Evolutionary conservation across 2,329 filamentous ascomycete genomes (phyloP).

Genomic region (Fusarium drepaniforme): DNA sequence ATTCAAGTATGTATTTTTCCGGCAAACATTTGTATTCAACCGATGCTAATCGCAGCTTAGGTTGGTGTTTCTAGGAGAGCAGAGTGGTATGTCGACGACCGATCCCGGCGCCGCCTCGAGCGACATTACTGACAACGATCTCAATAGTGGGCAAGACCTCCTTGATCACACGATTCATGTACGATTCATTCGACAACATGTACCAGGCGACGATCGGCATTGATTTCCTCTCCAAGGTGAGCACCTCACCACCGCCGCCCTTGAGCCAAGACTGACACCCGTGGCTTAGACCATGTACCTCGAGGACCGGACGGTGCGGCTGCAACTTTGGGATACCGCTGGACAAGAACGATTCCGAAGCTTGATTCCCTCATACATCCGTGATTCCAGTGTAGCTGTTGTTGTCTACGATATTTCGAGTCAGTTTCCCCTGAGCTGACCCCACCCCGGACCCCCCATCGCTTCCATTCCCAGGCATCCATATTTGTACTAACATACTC

Average conservation of each 20-base stretch:
- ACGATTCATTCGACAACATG: conserved; percentile 99
- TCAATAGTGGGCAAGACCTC: conserved; percentile 94
- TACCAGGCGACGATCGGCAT: conserved; percentile 99
- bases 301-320: conserved; percentile 95
- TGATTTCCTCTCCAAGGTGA: conserved; percentile 96
- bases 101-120: conserved; percentile 31
- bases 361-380: conserved; percentile 97
- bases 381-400: conserved; percentile 96
- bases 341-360: conserved; percentile 98
- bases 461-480: conserved; percentile 19
- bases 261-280: conserved; percentile 31
- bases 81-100: conserved; percentile 81
- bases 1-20: conserved; percentile 81
- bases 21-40: not conserved
- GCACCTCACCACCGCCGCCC: not conserved
- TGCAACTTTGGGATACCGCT: conserved; percentile 98
- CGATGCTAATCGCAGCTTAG: conserved; percentile 60
- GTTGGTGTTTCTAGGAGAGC: conserved; percentile 97
- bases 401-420: conserved; percentile 99
- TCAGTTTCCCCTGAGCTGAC: conserved; percentile 50
- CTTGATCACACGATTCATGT: conserved; percentile 99
- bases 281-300: conserved; percentile 89
- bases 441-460: conserved; percentile 32
- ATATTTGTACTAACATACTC: conserved; percentile 35
- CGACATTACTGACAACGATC: conserved; percentile 41